A percentile compares a stretch with the other conserved stretches of the same genome.
Evolutionary conservation across 345 rosid species (phyloP).

Genomic region (Chamaenerion angustifolium): DNA sequence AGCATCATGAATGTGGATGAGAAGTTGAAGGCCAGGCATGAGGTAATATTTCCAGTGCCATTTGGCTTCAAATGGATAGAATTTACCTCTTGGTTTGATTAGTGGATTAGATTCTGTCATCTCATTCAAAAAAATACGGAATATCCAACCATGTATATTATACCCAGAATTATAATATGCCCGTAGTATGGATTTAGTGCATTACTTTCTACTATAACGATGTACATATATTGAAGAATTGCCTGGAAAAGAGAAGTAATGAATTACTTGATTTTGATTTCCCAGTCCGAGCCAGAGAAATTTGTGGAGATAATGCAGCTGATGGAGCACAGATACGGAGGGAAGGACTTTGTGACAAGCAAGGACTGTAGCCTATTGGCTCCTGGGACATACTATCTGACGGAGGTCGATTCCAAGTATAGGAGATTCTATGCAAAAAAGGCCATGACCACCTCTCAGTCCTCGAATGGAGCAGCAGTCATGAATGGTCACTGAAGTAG

Average conservation of each 20-base stretch:
- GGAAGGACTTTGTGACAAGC: slow-evolving; percentile 85
- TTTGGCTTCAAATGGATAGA: no score
- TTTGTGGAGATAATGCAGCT: slow-evolving; percentile 78
- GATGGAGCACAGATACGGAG: slow-evolving; percentile 98
- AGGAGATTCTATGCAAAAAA: slow-evolving; percentile 84
- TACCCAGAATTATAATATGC: no score
- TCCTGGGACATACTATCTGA: slow-evolving; percentile 85
- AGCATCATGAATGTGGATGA: slow-evolving; percentile 51
- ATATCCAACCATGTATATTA: no score
- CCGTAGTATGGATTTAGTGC: no score
- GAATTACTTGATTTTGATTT: neutral
- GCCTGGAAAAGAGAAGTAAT: no score
- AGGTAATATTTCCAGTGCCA: slow-evolving; percentile 34
- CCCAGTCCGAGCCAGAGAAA: slow-evolving; percentile 71
- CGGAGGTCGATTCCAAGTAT: slow-evolving; percentile 83
- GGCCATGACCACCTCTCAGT: slow-evolving; percentile 12
- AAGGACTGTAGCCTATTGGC: slow-evolving; percentile 75
- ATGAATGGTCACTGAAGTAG: slow-evolving; percentile 53
- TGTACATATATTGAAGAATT: no score
- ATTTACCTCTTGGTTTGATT: neutral
- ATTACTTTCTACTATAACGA: no score
- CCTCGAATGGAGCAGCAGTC: slow-evolving; percentile 34
- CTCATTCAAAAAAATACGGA: no score
- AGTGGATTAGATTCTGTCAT: no score
- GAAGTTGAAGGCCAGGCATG: slow-evolving; percentile 78